Conservation (phyloP, 2,329 filamentous ascomycete species). For the Colletotrichum theobromicola region DNA sequence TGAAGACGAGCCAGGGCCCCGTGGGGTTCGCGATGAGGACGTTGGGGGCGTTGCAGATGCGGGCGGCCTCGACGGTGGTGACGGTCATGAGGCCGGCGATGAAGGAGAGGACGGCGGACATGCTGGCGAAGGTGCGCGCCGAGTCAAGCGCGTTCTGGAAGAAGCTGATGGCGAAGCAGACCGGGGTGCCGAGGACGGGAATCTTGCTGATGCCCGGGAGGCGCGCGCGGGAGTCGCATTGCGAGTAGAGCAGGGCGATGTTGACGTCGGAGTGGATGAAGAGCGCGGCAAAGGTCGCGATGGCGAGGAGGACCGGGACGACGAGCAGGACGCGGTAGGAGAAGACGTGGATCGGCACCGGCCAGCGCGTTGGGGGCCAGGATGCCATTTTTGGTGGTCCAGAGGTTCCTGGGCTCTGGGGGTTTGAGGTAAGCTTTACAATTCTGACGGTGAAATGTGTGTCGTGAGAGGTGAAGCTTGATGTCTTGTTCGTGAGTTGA, state of each 20-base stretch:
- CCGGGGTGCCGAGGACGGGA: slow-evolving; percentile 48
- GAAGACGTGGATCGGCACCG: slow-evolving; percentile 57
- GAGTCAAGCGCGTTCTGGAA: slow-evolving; percentile 49
- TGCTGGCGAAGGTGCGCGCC: slow-evolving; percentile 42
- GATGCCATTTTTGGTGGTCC: not conserved
- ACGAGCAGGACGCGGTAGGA: slow-evolving; percentile 57
- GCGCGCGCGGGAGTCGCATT: slow-evolving; percentile 54
- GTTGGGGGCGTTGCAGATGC: slow-evolving; percentile 43
- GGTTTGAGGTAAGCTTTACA: not conserved
- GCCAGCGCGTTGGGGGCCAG: slow-evolving; percentile 26
- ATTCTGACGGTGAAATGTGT: not conserved
- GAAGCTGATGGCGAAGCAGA: slow-evolving; percentile 57
- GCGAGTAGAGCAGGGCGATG: slow-evolving; percentile 56
- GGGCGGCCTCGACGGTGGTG: slow-evolving; percentile 53
- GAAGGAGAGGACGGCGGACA: slow-evolving; percentile 48
- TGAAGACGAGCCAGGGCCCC: slow-evolving; percentile 51
- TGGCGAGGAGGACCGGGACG: slow-evolving; percentile 51
- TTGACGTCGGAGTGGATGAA: slow-evolving; percentile 55
- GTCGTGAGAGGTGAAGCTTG: not conserved
- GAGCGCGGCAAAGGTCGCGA: slow-evolving; percentile 45
- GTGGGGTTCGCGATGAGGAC: slow-evolving; percentile 42
- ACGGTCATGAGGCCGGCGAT: slow-evolving; percentile 54
- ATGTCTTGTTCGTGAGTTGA: not conserved
- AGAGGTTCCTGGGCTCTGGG: not conserved
- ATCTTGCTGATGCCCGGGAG: slow-evolving; percentile 49